Base-by-base conservation (phyloP, 2,329 filamentous ascomycete genomes). In the Botrytis sinoallii region DNA sequence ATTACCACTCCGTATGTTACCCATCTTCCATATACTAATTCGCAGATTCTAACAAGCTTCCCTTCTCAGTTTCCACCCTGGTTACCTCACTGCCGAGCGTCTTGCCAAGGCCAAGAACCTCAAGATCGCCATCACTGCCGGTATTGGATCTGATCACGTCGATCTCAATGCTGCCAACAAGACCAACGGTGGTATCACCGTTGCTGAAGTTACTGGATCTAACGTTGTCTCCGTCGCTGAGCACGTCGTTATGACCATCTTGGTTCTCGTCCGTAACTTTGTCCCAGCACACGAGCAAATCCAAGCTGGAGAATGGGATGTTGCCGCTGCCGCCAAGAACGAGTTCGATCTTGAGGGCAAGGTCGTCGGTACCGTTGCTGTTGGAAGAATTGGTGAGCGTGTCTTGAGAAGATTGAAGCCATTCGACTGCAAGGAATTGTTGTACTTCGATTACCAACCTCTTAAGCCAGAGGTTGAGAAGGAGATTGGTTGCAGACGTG, bases 391-490 rank as follows among this genome's bases (percentile, higher is more conserved):
- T 81, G 96, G 96, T 81, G 95, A 98, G 91, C 95, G 96, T 85
- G 96, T 99, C 74, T 90, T 99, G 80, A 93, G 95, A 84, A 91
- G 96, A 78, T 92, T 99, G 81, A 97, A 97, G 91, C 87, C 95
- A 78, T 99, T 99, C 83, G 95, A 97, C 88, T 99, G 96, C 93
- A 97, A 97, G 91, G 95, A 98, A 89, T 90, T 99, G 69, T 90
- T 98, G 77, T 99, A 99, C 93, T 98, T 93, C 84, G 96, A 99
- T 87, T 99, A 99, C 92, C 96, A 99, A 89, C 94, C 95, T 70
- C 88, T 99, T 77, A 88, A 86, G 75, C 82, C 93, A 75, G 94
- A 97, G 87, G 88, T 90, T 80, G 95, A 98, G 90, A 90, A 92
- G 85, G 95, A 98, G 88, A 98, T 98, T 85, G 95, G 95, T 84